Percentiles rank a stretch among this genome's conserved stretches.
phyloP scores from a whole-genome alignment of 2,329 filamentous ascomycete genomes.

The Domatiomyces catenatus region DNA sequence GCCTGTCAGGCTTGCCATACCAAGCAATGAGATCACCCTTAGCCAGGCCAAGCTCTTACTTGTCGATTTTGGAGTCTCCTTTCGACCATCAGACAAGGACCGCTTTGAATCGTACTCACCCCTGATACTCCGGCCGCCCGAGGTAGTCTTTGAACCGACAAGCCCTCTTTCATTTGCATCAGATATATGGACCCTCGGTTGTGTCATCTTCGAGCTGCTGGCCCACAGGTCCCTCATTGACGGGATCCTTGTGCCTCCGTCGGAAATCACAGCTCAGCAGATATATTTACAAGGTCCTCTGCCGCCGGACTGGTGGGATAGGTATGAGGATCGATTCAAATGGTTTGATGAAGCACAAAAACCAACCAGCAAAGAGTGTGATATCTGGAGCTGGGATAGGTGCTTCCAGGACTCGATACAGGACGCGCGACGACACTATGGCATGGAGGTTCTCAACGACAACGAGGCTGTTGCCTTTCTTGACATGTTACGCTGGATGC shows the following conservation, averaged over 20 bases:
- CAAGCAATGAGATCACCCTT: neutral
- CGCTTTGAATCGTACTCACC: neutral
- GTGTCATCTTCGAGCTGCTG: neutral
- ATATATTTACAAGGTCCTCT: neutral
- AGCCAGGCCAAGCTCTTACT: neutral
- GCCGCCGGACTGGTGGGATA: neutral
- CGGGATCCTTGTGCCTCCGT: too few species aligned
- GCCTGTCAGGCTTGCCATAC: neutral
- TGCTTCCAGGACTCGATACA: too few species aligned
- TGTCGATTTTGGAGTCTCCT: neutral
- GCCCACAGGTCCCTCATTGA: too few species aligned
- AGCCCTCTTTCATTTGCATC: neutral
- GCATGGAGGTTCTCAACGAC: too few species aligned
- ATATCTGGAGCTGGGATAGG: too few species aligned
- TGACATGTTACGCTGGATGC: too few species aligned
- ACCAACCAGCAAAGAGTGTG: too few species aligned
- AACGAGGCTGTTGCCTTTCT: too few species aligned
- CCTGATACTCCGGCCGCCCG: neutral
- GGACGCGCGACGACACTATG: too few species aligned
- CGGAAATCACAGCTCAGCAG: too few species aligned
- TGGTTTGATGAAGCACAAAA: too few species aligned
- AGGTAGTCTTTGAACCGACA: neutral
- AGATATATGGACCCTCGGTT: constrained; percentile 1
- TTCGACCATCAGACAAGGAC: neutral
- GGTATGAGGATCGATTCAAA: too few species aligned